These are phyloP conservation scores for Lachnellula suecica DNA, from an alignment of 2,329 filamentous ascomycete species.

Conservation along the genomic window DNA sequence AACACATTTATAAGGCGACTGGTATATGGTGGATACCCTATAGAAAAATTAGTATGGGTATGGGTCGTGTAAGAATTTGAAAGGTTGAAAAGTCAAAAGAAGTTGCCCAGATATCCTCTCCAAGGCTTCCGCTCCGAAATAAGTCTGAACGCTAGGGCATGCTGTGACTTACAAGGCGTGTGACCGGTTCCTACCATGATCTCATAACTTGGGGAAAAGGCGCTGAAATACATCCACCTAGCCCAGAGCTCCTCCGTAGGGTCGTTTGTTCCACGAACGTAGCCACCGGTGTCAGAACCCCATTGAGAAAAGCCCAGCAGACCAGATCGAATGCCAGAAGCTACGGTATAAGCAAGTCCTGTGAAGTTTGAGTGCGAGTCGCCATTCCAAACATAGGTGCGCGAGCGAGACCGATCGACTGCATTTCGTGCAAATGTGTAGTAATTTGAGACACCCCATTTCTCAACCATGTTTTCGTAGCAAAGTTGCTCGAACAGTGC, in stretches of 20 bases:
- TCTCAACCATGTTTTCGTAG: conserved; percentile 33
- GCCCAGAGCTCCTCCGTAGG: conserved; percentile 36
- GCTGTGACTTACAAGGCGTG: too few relatives aligned
- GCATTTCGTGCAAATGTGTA: conserved; percentile 36
- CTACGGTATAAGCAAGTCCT: conserved; percentile 33
- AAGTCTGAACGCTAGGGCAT: too few relatives aligned
- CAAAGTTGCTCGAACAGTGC: conserved; percentile 33
- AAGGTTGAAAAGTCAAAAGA: too few relatives aligned
- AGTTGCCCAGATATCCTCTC: too few relatives aligned
- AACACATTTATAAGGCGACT: conserved; percentile 30
- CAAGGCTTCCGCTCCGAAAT: too few relatives aligned
- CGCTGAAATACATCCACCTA: conserved; percentile 40
- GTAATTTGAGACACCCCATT: conserved; percentile 32
- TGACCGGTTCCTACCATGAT: conserved; percentile 36
- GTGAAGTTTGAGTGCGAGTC: conserved; percentile 35
- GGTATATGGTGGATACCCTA: conserved; percentile 34
- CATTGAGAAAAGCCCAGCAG: conserved; percentile 34
- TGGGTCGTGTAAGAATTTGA: too few relatives aligned
- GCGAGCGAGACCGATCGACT: conserved; percentile 33
- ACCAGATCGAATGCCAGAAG: conserved; percentile 34
- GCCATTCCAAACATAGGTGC: conserved; percentile 37
- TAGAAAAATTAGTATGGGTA: too few relatives aligned
- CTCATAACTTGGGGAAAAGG: conserved; percentile 36
- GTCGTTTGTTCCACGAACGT: conserved; percentile 25
- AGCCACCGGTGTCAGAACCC: conserved; percentile 37